Percentiles rank a stretch among this genome's conserved stretches.
These are phyloP conservation scores for Scheffersomyces stambukii DNA, from an alignment of 1,139 yeast genomes.

Conservation along the genomic window DNA sequence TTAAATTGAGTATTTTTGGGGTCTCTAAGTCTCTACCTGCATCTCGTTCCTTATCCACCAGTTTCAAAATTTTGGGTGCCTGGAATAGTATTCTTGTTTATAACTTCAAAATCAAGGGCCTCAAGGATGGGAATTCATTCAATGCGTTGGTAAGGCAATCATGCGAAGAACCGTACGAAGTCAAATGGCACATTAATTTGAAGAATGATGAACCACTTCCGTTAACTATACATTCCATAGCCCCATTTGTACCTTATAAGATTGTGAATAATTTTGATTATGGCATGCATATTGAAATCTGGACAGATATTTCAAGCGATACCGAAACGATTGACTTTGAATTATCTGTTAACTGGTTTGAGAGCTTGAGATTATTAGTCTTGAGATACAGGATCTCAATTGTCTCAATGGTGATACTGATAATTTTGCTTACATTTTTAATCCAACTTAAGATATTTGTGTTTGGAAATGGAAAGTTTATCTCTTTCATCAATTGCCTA, in stretches of 20 bases:
- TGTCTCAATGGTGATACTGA: slow-evolving; percentile 49
- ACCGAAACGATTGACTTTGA: slow-evolving; percentile 27
- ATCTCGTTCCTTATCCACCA: slow-evolving; percentile 3
- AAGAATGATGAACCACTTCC: slow-evolving; percentile 21
- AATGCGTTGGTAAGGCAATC: slow-evolving; percentile 69
- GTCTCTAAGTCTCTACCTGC: neutral
- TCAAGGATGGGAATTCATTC: slow-evolving; percentile 22
- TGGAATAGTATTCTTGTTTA: slow-evolving; percentile 65
- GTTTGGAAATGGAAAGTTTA: slow-evolving; percentile 39
- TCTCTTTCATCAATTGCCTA: slow-evolving; percentile 49
- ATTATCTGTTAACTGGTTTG: slow-evolving; percentile 38
- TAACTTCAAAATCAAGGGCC: slow-evolving; percentile 25
- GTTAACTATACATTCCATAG: slow-evolving; percentile 62
- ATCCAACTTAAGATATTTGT: slow-evolving; percentile 32
- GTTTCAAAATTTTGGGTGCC: slow-evolving; percentile 47
- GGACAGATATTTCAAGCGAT: slow-evolving; percentile 29
- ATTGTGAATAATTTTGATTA: slow-evolving; percentile 14
- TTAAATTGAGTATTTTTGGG: neutral
- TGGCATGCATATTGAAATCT: slow-evolving; percentile 41
- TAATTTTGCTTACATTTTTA: slow-evolving; percentile 40
- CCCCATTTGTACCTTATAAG: slow-evolving; percentile 70
- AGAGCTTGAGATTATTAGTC: slow-evolving; percentile 50
- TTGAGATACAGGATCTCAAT: slow-evolving; percentile 61
- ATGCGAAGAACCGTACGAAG: slow-evolving; percentile 63
- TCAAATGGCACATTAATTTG: slow-evolving; percentile 68